phyloP scores from a whole-genome alignment of 768 basidiomycete species.

The Cystobasidium ongulense region DNA sequence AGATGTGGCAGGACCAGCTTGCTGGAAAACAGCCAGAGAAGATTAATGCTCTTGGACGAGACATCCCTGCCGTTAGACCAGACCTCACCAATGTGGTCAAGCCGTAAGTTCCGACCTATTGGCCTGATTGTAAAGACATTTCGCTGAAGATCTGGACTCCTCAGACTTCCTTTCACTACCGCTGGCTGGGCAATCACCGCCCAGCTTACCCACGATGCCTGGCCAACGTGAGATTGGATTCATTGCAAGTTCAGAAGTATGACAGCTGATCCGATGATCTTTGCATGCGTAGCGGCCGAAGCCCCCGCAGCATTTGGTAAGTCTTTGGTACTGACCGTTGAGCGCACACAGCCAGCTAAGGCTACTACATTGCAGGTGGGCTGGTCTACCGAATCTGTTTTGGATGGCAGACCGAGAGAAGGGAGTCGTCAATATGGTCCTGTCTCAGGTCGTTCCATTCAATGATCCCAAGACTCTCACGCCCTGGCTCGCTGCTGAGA shows the following conservation, averaged over 20 bases:
- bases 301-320: constrained; percentile 8
- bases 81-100: neutral
- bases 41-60: neutral
- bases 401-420: constrained; percentile 29
- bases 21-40: neutral
- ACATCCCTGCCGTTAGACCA: neutral
- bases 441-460: constrained; percentile 21
- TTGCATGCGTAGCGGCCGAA: neutral
- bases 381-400: constrained; percentile 26
- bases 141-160: neutral
- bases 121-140: neutral
- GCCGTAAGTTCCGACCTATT: neutral
- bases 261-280: neutral
- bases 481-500: constrained; percentile 25
- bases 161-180: neutral
- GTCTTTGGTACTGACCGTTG: neutral
- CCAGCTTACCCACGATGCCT: constrained; percentile 1
- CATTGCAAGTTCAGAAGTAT: neutral
- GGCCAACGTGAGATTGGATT: constrained; percentile 7
- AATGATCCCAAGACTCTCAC: constrained; percentile 7
- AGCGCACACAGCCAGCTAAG: neutral
- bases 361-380: neutral
- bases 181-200: constrained; percentile 1
- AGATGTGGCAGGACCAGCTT: constrained; percentile 31
- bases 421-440: constrained; percentile 20